Evolutionary conservation across 169 alveolate genomes (phyloP), one percentile per base, ranked within the genome.

Genomic region (Eimeria maxima): DNA sequence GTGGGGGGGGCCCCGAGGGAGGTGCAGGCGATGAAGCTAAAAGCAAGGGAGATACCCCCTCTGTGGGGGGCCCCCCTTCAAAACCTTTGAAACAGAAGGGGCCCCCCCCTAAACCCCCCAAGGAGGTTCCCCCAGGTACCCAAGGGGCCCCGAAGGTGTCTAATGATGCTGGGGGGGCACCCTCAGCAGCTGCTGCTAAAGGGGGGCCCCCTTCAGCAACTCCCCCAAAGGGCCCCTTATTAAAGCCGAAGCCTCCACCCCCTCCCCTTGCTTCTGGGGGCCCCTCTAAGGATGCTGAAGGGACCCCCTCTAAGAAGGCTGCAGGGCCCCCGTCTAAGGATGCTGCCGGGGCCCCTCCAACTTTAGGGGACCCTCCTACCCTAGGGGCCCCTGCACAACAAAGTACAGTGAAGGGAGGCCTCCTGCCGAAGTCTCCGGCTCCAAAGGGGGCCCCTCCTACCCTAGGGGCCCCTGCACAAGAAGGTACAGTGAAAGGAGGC

Each of bases 341-440:
- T 27, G 87, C 87, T 38, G 18, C 87, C 60, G 7, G 60, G 87
- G 63, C 63, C 87, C 87, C 87, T 60, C 57, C 63, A 38, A 57
- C 11, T 50, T 7, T 4, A 42, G 83, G 44, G 50, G 83, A 10
- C 83, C 53, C n/a, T n/a, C n/a, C n/a, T n/a, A n/a, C n/a, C n/a
- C n/a, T n/a, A n/a, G n/a, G n/a, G n/a, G n/a, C n/a, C n/a, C n/a
- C n/a, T n/a, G n/a, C n/a, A n/a, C n/a, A n/a, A n/a, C n/a, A n/a
- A n/a, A n/a, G n/a, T n/a, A n/a, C n/a, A n/a, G n/a, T n/a, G n/a
- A n/a, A n/a, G n/a, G n/a, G n/a, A n/a, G n/a, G n/a, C n/a, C n/a
- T n/a, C n/a, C n/a, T n/a, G n/a, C n/a, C n/a, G n/a, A n/a, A n/a
- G n/a, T n/a, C n/a, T n/a, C n/a, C n/a, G n/a, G n/a, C n/a, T n/a